Conservation (phyloP, 768 basidiomycete genomes). For the Omphalotus guepiniiformis region DNA sequence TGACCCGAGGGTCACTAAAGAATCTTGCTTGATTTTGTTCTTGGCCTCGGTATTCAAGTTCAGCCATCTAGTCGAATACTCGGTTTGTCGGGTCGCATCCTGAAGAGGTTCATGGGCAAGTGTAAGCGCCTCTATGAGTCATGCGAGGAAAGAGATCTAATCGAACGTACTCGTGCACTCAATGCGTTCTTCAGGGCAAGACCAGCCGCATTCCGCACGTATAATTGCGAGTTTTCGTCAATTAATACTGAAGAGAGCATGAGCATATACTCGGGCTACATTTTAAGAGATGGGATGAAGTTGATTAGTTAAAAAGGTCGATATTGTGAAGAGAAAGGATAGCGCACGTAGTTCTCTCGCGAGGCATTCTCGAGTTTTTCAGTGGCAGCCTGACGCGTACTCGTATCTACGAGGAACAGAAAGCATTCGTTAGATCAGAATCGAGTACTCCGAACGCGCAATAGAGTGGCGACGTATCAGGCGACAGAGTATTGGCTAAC, state of each 20-base stretch:
- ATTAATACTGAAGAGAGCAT: constrained; percentile 85
- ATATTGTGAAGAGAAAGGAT: constrained; percentile 14
- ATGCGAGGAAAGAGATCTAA: constrained; percentile 8
- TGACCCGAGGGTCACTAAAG: constrained; percentile 79
- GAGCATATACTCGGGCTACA: constrained; percentile 87
- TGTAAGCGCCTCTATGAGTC: background rate
- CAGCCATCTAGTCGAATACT: constrained; percentile 80
- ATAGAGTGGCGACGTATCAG: constrained; percentile 53
- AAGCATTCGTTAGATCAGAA: constrained; percentile 18
- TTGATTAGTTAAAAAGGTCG: constrained; percentile 14
- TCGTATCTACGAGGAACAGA: constrained; percentile 55
- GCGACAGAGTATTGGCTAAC: constrained; percentile 87
- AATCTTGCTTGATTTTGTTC: constrained; percentile 82
- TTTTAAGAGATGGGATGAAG: constrained; percentile 16
- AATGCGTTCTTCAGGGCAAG: constrained; percentile 95
- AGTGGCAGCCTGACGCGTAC: constrained; percentile 88
- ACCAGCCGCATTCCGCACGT: constrained; percentile 93
- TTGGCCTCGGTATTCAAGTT: constrained; percentile 63
- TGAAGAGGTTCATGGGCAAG: constrained; percentile 28
- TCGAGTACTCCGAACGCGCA: constrained; percentile 25
- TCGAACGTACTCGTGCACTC: constrained; percentile 77
- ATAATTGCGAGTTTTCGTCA: constrained; percentile 62
- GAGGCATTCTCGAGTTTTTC: constrained; percentile 84
- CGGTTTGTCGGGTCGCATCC: constrained; percentile 72
- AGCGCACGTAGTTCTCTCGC: constrained; percentile 83